A percentile compares a stretch with the other conserved stretches of the same genome.
phyloP scores from a whole-genome alignment of 208 protist genomes.

The Crithidia brevicula region DNA sequence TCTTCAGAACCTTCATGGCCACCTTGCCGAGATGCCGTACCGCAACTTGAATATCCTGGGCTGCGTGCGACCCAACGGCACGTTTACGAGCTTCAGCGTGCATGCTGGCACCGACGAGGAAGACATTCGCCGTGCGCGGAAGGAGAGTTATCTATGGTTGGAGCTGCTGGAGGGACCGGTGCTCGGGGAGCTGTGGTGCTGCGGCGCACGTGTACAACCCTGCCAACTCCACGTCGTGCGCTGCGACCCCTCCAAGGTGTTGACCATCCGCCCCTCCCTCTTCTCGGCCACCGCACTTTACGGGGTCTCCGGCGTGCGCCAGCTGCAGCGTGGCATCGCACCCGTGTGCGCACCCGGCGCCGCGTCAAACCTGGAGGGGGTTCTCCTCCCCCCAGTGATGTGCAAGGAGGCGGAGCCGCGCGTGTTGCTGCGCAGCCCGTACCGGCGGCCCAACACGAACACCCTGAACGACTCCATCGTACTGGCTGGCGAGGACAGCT shows the following conservation, averaged over 20 bases:
- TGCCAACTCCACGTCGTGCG: constrained; percentile 85
- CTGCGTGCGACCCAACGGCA: constrained; percentile 41
- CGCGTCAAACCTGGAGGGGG: constrained; percentile 66
- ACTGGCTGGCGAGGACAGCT: constrained; percentile 23
- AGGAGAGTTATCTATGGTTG: constrained; percentile 79
- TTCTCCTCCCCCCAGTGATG: constrained; percentile 76
- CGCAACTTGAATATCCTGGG: constrained; percentile 61
- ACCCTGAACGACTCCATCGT: constrained; percentile 31
- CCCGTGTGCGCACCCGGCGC: constrained; percentile 55
- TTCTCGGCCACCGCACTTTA: constrained; percentile 76
- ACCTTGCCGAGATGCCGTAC: constrained; percentile 33
- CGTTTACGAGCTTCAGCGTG: neutral
- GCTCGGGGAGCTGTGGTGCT: constrained; percentile 83
- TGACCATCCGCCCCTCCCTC: constrained; percentile 47
- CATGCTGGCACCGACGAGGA: constrained; percentile 17
- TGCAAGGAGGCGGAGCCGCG: constrained; percentile 53
- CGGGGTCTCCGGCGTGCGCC: constrained; percentile 52
- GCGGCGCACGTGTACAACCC: constrained; percentile 77
- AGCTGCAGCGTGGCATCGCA: constrained; percentile 47
- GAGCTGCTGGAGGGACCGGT: constrained; percentile 70
- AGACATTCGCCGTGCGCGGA: constrained; percentile 35
- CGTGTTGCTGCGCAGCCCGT: constrained; percentile 7
- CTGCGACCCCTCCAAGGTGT: constrained; percentile 45
- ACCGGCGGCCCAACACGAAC: constrained; percentile 1
- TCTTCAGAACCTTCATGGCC: constrained; percentile 26